Percentiles rank a stretch among this genome's conserved stretches.
phyloP scores from a whole-genome alignment of 257 asterid genomes.

The Coffea eugenioides region DNA sequence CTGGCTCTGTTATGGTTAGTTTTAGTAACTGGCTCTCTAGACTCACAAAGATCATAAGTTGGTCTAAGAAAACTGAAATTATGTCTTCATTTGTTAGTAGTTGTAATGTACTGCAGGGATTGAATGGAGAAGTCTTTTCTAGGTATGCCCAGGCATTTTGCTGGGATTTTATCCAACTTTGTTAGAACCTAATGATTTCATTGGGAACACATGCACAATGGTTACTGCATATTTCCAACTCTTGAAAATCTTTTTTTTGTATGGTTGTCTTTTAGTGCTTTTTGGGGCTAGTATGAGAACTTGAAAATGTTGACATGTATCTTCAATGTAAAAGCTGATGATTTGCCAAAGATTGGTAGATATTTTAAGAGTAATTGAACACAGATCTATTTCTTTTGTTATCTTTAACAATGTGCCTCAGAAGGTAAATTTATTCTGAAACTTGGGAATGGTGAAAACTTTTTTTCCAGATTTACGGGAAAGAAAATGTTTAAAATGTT shows the following conservation, averaged over 20 bases:
- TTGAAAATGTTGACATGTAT: background rate
- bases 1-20: conserved; percentile 95
- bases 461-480: no score
- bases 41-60: background rate
- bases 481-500: background rate
- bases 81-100: background rate
- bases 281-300: background rate
- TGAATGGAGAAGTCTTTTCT: background rate
- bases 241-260: background rate
- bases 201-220: background rate
- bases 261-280: background rate
- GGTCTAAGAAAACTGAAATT: background rate
- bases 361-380: background rate
- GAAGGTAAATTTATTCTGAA: background rate
- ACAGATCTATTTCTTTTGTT: background rate
- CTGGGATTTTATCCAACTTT: background rate
- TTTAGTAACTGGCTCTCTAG: conserved; percentile 11
- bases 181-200: background rate
- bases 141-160: background rate
- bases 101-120: background rate
- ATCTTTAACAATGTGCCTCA: background rate
- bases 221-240: background rate
- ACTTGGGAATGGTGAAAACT: background rate
- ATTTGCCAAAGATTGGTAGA: background rate
- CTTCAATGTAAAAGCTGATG: background rate